Conservation (phyloP, 169 alveolate genomes). For the Plasmodium berghei region DNA sequence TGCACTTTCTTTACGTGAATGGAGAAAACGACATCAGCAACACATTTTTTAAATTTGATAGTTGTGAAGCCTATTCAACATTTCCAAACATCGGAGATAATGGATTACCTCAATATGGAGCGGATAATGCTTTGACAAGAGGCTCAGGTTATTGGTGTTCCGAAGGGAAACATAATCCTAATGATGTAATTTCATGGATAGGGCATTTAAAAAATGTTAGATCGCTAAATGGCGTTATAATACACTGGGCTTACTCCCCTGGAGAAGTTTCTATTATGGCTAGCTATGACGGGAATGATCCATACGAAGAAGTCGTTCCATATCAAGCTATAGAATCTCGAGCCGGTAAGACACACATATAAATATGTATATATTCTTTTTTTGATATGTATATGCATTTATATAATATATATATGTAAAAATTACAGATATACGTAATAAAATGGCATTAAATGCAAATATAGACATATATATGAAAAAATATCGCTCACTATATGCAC, state of each 20-base stretch:
- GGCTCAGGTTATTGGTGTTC: constrained; percentile 88
- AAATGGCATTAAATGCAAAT: neutral
- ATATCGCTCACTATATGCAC: neutral
- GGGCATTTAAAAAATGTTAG: constrained; percentile 78
- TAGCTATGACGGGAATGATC: constrained; percentile 78
- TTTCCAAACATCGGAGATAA: constrained; percentile 79
- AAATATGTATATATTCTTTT: neutral
- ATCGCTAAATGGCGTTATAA: constrained; percentile 76
- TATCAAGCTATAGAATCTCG: constrained; percentile 80
- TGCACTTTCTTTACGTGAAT: constrained; percentile 45
- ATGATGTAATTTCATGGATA: constrained; percentile 80
- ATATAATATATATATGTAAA: neutral
- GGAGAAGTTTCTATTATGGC: constrained; percentile 80
- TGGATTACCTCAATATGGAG: constrained; percentile 85
- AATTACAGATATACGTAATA: neutral
- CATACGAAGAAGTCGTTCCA: constrained; percentile 84
- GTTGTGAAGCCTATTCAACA: constrained; percentile 58
- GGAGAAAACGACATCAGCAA: constrained; percentile 65
- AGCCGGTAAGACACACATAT: constrained; percentile 23
- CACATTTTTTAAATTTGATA: constrained; percentile 69
- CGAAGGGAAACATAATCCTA: constrained; percentile 81
- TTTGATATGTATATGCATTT: neutral
- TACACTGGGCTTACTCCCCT: constrained; percentile 75
- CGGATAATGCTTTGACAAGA: constrained; percentile 83
- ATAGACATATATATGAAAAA: no score